Evolutionary conservation across 2,329 filamentous ascomycete genomes (phyloP).

Genomic region (Fusarium guadeloupense): DNA sequence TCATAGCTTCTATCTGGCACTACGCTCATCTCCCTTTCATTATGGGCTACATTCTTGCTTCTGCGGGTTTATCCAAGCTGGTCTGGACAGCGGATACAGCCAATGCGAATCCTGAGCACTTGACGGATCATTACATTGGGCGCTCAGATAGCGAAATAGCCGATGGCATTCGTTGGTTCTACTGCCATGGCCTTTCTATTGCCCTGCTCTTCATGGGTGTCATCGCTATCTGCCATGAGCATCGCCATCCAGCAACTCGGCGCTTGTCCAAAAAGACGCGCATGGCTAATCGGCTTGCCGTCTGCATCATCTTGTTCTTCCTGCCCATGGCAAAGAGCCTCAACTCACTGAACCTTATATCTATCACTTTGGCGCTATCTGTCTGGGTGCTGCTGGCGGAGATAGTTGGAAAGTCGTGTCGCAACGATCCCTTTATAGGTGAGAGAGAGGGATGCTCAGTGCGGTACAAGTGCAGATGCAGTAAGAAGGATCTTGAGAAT

Average conservation of each 20-base stretch:
- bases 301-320: constrained; percentile 63
- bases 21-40: constrained; percentile 69
- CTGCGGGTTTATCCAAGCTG: constrained; percentile 65
- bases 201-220: constrained; percentile 63
- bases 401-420: constrained; percentile 59
- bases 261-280: constrained; percentile 62
- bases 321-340: constrained; percentile 61
- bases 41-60: constrained; percentile 69
- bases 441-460: constrained; percentile 47
- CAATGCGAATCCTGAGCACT: constrained; percentile 56
- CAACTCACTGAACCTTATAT: constrained; percentile 57
- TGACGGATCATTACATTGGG: constrained; percentile 61
- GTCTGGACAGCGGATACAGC: constrained; percentile 66
- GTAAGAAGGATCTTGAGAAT: constrained; percentile 49
- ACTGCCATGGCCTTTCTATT: constrained; percentile 68
- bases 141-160: constrained; percentile 61
- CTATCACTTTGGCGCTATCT: constrained; percentile 55
- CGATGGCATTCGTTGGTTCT: constrained; percentile 67
- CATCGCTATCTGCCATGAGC: constrained; percentile 65
- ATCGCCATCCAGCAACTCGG: constrained; percentile 60
- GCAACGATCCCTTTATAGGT: constrained; percentile 55
- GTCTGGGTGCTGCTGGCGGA: constrained; percentile 59
- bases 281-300: constrained; percentile 58
- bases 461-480: constrained; percentile 55
- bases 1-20: constrained; percentile 61